Percentiles rank a stretch among this genome's conserved stretches.
These are phyloP conservation scores for Paralagenidium karlingii DNA, from an alignment of 352 stramenopile species.

Conservation along the genomic window DNA sequence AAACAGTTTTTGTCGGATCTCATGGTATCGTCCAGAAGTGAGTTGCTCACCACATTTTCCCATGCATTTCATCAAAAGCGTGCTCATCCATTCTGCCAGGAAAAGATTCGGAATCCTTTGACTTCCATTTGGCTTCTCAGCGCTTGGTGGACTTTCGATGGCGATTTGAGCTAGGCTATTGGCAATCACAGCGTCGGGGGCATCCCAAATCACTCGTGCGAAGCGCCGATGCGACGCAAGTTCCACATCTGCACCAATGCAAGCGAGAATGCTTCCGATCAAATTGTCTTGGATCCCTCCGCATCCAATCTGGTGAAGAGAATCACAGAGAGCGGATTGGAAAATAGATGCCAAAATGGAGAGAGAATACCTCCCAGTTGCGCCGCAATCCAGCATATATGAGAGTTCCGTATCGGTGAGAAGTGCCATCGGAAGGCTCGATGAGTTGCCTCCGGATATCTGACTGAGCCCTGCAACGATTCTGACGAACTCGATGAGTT, in stretches of 20 bases:
- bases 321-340: constrained; percentile 25
- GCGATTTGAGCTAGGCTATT: constrained; percentile 60
- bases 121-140: constrained; percentile 65
- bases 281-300: constrained; percentile 22
- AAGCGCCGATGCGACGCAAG: constrained; percentile 65
- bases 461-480: constrained; percentile 59
- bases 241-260: constrained; percentile 49
- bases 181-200: constrained; percentile 49
- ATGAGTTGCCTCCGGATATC: constrained; percentile 17
- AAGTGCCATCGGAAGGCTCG: constrained; percentile 12
- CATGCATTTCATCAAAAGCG: constrained; percentile 60
- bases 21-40: constrained; percentile 18
- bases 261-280: constrained; percentile 36
- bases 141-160: constrained; percentile 56
- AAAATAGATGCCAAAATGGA: constrained; percentile 31
- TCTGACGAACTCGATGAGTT: constrained; percentile 78
- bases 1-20: constrained; percentile 49
- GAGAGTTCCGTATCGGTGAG: constrained; percentile 22
- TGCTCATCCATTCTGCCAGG: constrained; percentile 75
- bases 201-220: constrained; percentile 73
- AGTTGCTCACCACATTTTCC: too few species aligned
- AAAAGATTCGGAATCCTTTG: constrained; percentile 83
- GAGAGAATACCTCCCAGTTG: constrained; percentile 37
- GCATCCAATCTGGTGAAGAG: too few species aligned
- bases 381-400: constrained; percentile 38